Evolutionary conservation across 768 basidiomycete genomes (phyloP).

Genomic region (Trametes meyenii): DNA sequence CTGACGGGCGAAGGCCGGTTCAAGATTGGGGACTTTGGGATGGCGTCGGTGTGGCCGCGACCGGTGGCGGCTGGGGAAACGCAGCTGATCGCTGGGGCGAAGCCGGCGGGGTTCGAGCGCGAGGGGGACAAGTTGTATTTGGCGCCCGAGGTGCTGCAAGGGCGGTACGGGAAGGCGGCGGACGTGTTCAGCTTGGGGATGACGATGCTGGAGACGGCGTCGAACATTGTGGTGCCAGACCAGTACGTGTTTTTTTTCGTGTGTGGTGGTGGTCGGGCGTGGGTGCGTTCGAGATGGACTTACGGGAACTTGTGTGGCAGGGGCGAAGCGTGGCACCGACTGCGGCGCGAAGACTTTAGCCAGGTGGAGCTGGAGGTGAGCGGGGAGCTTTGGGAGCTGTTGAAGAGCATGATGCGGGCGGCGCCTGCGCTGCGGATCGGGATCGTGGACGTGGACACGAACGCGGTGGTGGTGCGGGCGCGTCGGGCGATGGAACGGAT

Average conservation of each 20-base stretch:
- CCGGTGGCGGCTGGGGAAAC: conserved; percentile 38
- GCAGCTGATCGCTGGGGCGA: conserved; percentile 23
- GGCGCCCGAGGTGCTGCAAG: conserved; percentile 93
- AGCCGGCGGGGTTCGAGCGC: conserved; percentile 66
- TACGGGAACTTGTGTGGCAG: no score
- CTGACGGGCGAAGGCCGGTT: conserved; percentile 84
- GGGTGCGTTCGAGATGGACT: no score
- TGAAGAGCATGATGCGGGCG: conserved; percentile 78
- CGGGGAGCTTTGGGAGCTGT: conserved; percentile 64
- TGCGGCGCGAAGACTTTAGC: conserved; percentile 89
- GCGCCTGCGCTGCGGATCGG: conserved; percentile 63
- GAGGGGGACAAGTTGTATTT: conserved; percentile 98
- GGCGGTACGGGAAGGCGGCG: conserved; percentile 88
- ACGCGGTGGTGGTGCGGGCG: conserved; percentile 67
- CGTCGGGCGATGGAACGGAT: conserved; percentile 63
- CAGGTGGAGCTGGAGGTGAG: conserved; percentile 76
- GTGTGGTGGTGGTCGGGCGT: conserved; percentile 16
- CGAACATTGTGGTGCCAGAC: conserved; percentile 96
- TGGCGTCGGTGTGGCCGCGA: conserved; percentile 94
- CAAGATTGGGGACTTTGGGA: conserved; percentile 98
- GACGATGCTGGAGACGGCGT: conserved; percentile 92
- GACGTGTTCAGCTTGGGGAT: conserved; percentile 98
- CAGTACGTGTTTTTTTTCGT: conserved; percentile 62
- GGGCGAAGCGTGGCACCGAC: conserved; percentile 92
- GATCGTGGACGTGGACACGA: conserved; percentile 56